Evolutionary conservation across 345 rosid genomes (phyloP), one percentile per base, ranked within the genome.

Genomic region (Chamaenerion angustifolium): DNA sequence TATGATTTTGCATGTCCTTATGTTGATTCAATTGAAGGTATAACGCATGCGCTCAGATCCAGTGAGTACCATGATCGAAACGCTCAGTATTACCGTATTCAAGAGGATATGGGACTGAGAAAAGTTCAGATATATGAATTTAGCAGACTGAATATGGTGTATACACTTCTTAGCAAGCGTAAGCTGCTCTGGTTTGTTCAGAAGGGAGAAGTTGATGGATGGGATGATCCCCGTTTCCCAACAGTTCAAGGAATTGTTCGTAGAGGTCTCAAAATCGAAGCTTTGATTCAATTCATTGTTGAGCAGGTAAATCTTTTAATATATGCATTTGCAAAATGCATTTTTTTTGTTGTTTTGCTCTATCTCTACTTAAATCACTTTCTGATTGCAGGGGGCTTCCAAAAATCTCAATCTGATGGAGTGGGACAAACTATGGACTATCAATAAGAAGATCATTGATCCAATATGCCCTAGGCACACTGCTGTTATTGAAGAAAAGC

Each of bases 201-300:
- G 56, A 69, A 80, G 31, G 73, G 82, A 46, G 75, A 79, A 65
- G 98, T 92, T 49, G 89, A 82, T 45, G 96, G 95, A 45, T 92
- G 98, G 98, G 98, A 92, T 65, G 98, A 92, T 72, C 85, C 95
- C 41, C 87, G 96, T 12, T 82, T 92, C 67, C 96, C 96, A 14
- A 92, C 98, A 11, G 98, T 92, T 19, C 95, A 83, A 68, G 96
- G 98, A 63, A 92, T 92, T 46, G 93, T 84, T 12, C 93, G 93
- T 8, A 73, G 96, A 66, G 96, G 98, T 51, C 64, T 87, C 51
- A 84, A 87, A 65, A 58, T 92, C 5, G 98, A 87, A 65, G 96
- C 98, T 43, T 45, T 92, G 57, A 79, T 87, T 15, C 94, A 87
- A 51, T 92, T 92, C 62, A 87, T 92, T 71, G 82, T 92, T 40